A percentile compares a stretch with the other conserved stretches of the same genome.
Conservation (phyloP, 2,329 filamentous ascomycete species). For the Lasiodiplodia citricola region DNA sequence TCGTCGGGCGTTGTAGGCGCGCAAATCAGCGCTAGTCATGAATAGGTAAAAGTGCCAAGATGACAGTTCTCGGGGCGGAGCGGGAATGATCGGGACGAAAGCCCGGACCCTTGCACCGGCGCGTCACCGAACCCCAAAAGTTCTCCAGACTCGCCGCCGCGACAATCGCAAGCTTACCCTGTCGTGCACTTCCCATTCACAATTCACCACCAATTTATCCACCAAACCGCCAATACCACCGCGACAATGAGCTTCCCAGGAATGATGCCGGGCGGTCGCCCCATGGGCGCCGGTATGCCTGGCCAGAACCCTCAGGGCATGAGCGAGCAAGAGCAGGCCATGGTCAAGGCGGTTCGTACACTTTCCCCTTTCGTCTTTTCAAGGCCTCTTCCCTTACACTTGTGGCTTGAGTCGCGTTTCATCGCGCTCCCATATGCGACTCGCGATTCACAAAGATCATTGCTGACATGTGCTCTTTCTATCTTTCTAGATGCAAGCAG, state of each 20-base stretch:
- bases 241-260: conserved; percentile 10
- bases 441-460: background rate
- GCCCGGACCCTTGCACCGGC: background rate
- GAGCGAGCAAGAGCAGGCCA: conserved; percentile 53
- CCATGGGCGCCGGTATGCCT: conserved; percentile 17
- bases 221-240: background rate
- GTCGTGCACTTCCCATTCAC: background rate
- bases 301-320: conserved; percentile 35
- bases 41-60: background rate
- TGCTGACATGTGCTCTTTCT: conserved; percentile 12
- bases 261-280: conserved; percentile 24
- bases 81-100: conserved; percentile 4
- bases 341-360: conserved; percentile 52
- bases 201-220: background rate
- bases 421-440: background rate
- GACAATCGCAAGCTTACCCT: background rate
- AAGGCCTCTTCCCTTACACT: background rate
- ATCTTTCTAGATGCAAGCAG: conserved; percentile 70
- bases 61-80: background rate
- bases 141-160: conserved; percentile 8
- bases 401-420: background rate
- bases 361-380: background rate
- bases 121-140: conserved; percentile 23
- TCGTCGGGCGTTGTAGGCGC: too few relatives aligned
- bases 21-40: too few relatives aligned